These are phyloP conservation scores for Alternaria sp. DNA, from an alignment of 2,329 filamentous ascomycete species.

Conservation along the genomic window DNA sequence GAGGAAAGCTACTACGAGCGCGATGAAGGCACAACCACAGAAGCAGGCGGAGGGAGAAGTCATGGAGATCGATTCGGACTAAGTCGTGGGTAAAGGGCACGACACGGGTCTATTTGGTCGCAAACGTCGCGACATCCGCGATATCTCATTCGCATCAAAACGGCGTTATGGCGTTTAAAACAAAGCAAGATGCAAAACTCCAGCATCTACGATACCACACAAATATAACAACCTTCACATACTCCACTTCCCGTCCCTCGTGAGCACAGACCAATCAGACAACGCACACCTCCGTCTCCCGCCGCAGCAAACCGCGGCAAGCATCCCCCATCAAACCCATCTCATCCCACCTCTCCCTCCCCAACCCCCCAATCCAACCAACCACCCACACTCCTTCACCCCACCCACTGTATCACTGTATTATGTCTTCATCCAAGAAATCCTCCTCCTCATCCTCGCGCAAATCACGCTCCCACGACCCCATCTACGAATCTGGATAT, in stretches of 20 bases:
- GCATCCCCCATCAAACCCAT: neutral
- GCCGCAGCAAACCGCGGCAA: conserved; percentile 24
- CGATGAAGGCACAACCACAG: conserved; percentile 1
- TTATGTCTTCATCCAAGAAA: conserved; percentile 18
- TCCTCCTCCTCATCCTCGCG: conserved; percentile 12
- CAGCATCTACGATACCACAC: conserved; percentile 15
- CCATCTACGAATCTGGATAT: neutral
- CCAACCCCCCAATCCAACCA: neutral
- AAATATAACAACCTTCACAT: conserved; percentile 5
- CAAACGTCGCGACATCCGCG: neutral
- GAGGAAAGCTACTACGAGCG: conserved; percentile 11
- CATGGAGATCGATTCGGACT: conserved; percentile 14
- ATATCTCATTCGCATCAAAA: conserved; percentile 1
- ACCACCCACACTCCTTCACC: conserved; percentile 4
- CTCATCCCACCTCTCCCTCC: conserved; percentile 1
- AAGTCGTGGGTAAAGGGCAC: neutral
- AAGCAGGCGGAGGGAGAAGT: conserved; percentile 10
- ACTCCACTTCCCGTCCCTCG: neutral
- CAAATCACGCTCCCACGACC: conserved; percentile 5
- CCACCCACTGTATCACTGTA: neutral
- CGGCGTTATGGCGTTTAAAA: conserved; percentile 13
- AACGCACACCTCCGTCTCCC: conserved; percentile 26
- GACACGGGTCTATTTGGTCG: neutral
- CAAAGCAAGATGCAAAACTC: conserved; percentile 1
- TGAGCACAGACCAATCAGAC: conserved; percentile 19